phyloP scores from a whole-genome alignment of 371 early-diverging fungal genomes.

The Syncephalastrum racemosum region DNA sequence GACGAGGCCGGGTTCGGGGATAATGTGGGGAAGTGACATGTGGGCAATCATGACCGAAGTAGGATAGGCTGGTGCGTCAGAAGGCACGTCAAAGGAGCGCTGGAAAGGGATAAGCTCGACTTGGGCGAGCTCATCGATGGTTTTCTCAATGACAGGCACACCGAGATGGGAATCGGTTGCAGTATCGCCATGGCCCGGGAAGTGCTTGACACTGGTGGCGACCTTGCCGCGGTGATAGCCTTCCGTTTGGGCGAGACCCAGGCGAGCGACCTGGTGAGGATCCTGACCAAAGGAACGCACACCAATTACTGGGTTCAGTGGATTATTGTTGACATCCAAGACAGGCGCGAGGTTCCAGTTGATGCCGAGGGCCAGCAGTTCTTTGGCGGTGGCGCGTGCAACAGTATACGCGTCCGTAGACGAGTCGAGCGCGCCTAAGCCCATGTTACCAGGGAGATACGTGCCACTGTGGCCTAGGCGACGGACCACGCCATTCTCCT shows the following conservation, averaged over 20 bases:
- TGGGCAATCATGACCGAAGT: slow-evolving; percentile 52
- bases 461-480: slow-evolving; percentile 41
- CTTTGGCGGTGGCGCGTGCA: slow-evolving; percentile 34
- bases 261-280: slow-evolving; percentile 28
- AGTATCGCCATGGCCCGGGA: slow-evolving; percentile 58
- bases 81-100: slow-evolving; percentile 17
- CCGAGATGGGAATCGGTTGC: slow-evolving; percentile 51
- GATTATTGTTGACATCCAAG: slow-evolving; percentile 51
- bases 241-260: slow-evolving; percentile 42
- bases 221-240: slow-evolving; percentile 36
- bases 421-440: slow-evolving; percentile 39
- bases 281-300: slow-evolving; percentile 48
- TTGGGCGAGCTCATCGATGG: slow-evolving; percentile 30
- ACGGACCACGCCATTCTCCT: slow-evolving; percentile 53
- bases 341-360: slow-evolving; percentile 53
- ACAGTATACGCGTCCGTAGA: slow-evolving; percentile 31
- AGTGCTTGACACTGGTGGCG: slow-evolving; percentile 45
- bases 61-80: slow-evolving; percentile 21
- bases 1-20: slow-evolving; percentile 18
- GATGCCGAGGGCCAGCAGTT: slow-evolving; percentile 39
- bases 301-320: slow-evolving; percentile 53
- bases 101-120: slow-evolving; percentile 44
- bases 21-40: slow-evolving; percentile 40
- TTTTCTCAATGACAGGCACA: slow-evolving; percentile 48
- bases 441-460: slow-evolving; percentile 50